Base-by-base conservation (phyloP, 257 asterid genomes). In the Solanum etuberosum region DNA sequence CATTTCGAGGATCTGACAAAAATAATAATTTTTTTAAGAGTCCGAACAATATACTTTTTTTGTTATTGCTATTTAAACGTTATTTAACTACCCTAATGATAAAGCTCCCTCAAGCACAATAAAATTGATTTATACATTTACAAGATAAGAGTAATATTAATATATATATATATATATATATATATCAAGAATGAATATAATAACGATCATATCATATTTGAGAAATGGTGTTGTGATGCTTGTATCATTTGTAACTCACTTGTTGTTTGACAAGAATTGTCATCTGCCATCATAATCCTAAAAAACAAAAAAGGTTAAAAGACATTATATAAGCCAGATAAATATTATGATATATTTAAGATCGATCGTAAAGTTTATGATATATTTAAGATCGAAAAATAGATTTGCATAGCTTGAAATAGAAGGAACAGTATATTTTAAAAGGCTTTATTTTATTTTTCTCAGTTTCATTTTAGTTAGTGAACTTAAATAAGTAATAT, bases 181-280 rank as follows among this genome's bases (percentile, higher is more conserved):
- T 6, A n/a, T 83, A 57, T 83, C 21, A 34, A 68, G 74, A 29
- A 68, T 68, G 74, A 7, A 57, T 57, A 20, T 4, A 54, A 54
- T 20, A 7, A 54, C 29, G 34, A 68, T 68, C 38, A 15, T 29
- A 93, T 93, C 94, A 92, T 92, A 93, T 91, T 92, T 40, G 98
- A 88, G 92, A 94, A 96, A 84, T 96, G 95, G 81, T 90, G 93
- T 73, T 95, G 98, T 7, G 96, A 91, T 48, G 92, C 83, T 87
- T 93, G 98, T 38, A 93, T 72, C 94, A 94, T 94, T 87, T 96
- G 99, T 91, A 95, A 68, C 81, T 93, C 94, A 34, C 91, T 89
- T 32, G 92, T 88, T 81, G 96, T 92, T 91, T 95, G 98, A 89
- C 98, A 94, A 6, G 98, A 94, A 88, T 85, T 91, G 13, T 94